Conservation (phyloP, 352 stramenopile genomes). For the Globisporangium parvum region DNA sequence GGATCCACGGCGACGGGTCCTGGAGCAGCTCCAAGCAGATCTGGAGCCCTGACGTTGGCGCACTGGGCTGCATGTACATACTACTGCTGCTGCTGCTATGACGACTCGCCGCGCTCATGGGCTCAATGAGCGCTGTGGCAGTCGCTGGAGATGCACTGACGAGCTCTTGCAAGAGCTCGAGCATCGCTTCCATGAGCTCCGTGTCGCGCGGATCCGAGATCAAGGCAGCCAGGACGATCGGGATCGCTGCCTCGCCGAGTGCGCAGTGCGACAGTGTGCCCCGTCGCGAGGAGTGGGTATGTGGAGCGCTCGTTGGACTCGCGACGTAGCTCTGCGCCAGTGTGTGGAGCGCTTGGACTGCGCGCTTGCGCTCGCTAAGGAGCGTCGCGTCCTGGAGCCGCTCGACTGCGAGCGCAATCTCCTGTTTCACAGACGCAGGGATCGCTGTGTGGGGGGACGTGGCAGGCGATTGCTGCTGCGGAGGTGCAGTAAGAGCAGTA, state of each 20-base stretch:
- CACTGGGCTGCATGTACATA: neutral
- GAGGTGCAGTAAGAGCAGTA: neutral
- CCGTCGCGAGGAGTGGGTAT: too few species aligned
- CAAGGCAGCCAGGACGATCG: conserved; percentile 50
- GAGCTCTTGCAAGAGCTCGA: conserved; percentile 62
- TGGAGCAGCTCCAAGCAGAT: conserved; percentile 63
- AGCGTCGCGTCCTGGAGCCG: conserved; percentile 71
- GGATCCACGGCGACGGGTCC: conserved; percentile 78
- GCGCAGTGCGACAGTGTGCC: conserved; percentile 29
- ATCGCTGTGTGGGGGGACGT: neutral
- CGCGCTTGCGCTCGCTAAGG: conserved; percentile 63
- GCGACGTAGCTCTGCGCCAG: conserved; percentile 24
- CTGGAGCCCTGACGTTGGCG: conserved; percentile 40
- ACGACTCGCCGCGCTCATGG: conserved; percentile 5
- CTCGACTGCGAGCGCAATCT: conserved; percentile 54
- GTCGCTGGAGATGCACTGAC: conserved; percentile 30
- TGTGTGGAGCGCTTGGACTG: conserved; percentile 36
- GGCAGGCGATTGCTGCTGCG: neutral
- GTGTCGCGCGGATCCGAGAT: conserved; percentile 73
- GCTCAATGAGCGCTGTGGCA: conserved; percentile 33
- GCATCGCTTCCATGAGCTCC: conserved; percentile 82
- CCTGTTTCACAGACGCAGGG: conserved; percentile 6
- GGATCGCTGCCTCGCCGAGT: conserved; percentile 36
- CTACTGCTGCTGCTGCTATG: neutral
- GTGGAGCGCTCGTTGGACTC: neutral